Percentiles rank a stretch among this genome's conserved stretches.
Conservation (phyloP, 1,284 basidiomycete species). For the Heimioporus retisporus region DNA sequence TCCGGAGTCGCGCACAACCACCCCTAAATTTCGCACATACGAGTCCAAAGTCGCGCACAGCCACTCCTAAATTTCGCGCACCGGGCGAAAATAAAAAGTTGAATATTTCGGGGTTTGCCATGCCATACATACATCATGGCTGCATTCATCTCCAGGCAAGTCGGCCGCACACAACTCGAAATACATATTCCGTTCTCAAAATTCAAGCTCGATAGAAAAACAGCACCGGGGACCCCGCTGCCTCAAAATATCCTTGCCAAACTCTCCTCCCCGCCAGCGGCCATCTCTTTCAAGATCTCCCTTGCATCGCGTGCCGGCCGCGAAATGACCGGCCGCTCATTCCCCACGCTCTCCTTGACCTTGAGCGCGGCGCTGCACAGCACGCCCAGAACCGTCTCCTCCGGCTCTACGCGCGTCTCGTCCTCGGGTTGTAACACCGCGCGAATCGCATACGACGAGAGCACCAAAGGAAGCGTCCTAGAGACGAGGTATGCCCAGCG, state of each 20-base stretch:
- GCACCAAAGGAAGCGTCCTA: slow-evolving; percentile 58
- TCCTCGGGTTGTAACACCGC: slow-evolving; percentile 32
- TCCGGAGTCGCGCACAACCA: too few species aligned
- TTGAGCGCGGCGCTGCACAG: slow-evolving; percentile 80
- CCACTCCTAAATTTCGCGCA: too few species aligned
- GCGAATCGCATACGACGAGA: slow-evolving; percentile 76
- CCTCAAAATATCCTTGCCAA: slow-evolving; percentile 38
- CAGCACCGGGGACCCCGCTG: not conserved
- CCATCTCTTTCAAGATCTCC: slow-evolving; percentile 72
- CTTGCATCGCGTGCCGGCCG: slow-evolving; percentile 89
- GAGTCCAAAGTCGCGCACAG: too few species aligned
- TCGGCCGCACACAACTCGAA: too few species aligned
- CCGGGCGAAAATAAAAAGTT: too few species aligned
- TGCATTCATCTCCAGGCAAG: too few species aligned
- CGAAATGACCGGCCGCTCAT: slow-evolving; percentile 81
- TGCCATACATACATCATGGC: too few species aligned
- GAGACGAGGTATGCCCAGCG: not conserved
- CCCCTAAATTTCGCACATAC: too few species aligned
- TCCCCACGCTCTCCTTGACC: slow-evolving; percentile 74
- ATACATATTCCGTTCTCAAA: too few species aligned
- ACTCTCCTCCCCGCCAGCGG: slow-evolving; percentile 33
- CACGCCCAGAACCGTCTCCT: slow-evolving; percentile 65
- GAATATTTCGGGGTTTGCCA: too few species aligned
- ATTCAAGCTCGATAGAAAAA: too few species aligned
- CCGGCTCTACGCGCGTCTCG: not conserved